These are phyloP conservation scores for Mollisia scopiformis DNA, from an alignment of 2,329 filamentous ascomycete genomes.

Conservation along the genomic window DNA sequence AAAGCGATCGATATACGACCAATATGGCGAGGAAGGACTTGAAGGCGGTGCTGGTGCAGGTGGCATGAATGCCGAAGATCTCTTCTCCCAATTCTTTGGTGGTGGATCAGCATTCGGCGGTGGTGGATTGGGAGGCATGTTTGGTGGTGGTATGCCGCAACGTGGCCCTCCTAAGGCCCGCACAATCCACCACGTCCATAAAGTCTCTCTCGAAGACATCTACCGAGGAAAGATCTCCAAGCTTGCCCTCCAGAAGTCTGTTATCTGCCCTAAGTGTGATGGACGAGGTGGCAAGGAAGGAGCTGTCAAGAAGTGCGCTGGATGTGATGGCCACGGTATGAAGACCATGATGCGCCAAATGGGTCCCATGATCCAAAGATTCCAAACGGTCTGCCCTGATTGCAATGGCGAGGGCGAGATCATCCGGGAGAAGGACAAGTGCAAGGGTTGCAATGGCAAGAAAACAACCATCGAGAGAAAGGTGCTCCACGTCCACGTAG, in stretches of 20 bases:
- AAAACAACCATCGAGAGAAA: conserved; percentile 98
- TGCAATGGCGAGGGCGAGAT: conserved; percentile 97
- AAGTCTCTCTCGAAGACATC: conserved; percentile 96
- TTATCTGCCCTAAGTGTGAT: conserved; percentile 94
- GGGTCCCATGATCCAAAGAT: conserved; percentile 99
- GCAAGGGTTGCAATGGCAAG: conserved; percentile 95
- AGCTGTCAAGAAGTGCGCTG: conserved; percentile 88
- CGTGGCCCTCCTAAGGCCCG: conserved; percentile 85
- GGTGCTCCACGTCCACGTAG: conserved; percentile 96
- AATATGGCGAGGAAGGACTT: conserved; percentile 96
- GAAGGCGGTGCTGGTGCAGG: conserved; percentile 80
- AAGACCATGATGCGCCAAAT: conserved; percentile 99
- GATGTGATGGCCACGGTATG: conserved; percentile 94
- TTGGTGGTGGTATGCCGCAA: conserved; percentile 75
- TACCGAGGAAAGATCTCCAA: conserved; percentile 98
- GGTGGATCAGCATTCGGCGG: conserved; percentile 66
- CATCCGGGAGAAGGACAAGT: conserved; percentile 95
- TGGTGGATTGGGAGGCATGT: conserved; percentile 76
- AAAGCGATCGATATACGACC: conserved; percentile 91
- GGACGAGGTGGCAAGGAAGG: conserved; percentile 96
- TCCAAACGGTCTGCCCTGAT: conserved; percentile 98
- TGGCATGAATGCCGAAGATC: conserved; percentile 93
- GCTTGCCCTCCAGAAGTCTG: conserved; percentile 93
- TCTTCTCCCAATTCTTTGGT: conserved; percentile 97
- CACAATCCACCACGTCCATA: conserved; percentile 98